Evolutionary conservation across 1,139 yeast species (phyloP).

Genomic region (Kodamaea anthophila): DNA sequence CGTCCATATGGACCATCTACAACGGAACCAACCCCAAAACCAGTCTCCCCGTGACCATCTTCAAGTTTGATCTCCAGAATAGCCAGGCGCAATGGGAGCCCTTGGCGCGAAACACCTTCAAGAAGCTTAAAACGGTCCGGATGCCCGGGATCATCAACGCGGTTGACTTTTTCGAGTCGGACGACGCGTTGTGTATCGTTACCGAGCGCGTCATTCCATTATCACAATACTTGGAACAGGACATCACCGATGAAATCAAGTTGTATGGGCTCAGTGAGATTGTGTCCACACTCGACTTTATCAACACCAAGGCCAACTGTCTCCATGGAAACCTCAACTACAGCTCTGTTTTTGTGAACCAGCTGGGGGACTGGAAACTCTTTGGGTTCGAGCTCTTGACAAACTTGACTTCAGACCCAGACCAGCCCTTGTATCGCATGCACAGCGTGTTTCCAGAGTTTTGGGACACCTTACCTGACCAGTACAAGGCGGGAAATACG

Average conservation of each 20-base stretch:
- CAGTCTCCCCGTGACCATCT: constrained; percentile 45
- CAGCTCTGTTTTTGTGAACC: constrained; percentile 56
- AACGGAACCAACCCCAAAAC: constrained; percentile 42
- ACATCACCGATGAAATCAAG: constrained; percentile 31
- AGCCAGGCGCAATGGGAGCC: constrained; percentile 29
- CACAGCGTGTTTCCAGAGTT: constrained; percentile 20
- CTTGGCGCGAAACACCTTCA: constrained; percentile 59
- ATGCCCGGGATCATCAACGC: constrained; percentile 73
- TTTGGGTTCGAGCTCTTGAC: constrained; percentile 78
- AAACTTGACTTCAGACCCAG: constrained; percentile 44
- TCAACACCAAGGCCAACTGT: constrained; percentile 59
- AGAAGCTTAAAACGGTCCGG: constrained; percentile 60
- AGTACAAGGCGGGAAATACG: constrained; percentile 23
- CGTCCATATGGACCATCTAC: constrained; percentile 43
- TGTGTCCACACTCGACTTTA: constrained; percentile 50
- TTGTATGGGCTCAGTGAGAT: constrained; percentile 57
- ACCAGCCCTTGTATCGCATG: constrained; percentile 38
- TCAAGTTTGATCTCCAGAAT: constrained; percentile 52
- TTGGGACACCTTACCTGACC: constrained; percentile 37
- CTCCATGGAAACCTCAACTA: constrained; percentile 60
- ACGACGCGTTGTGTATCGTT: constrained; percentile 55
- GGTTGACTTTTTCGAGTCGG: constrained; percentile 66
- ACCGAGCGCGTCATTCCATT: constrained; percentile 77
- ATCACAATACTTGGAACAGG: constrained; percentile 21
- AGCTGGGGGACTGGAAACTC: constrained; percentile 74